These are phyloP conservation scores for Metschnikowia shivogae DNA, from an alignment of 805 yeast genomes.

Conservation along the genomic window DNA sequence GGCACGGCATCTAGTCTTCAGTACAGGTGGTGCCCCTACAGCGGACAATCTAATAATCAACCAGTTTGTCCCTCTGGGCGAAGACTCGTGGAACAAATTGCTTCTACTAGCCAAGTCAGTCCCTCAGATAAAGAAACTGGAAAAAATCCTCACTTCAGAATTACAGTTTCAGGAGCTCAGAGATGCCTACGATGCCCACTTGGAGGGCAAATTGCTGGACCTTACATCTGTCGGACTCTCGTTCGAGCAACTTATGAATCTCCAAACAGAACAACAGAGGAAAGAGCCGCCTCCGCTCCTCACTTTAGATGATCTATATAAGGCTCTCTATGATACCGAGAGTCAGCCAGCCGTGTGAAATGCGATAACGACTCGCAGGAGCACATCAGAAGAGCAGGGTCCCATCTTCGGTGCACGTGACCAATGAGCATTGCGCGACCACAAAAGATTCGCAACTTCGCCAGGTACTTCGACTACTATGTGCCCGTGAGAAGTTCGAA, in stretches of 20 bases:
- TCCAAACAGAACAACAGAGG: neutral
- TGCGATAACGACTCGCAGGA: too few species aligned
- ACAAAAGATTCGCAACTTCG: slow-evolving; percentile 2
- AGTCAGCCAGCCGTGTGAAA: too few species aligned
- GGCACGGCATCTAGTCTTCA: slow-evolving; percentile 6
- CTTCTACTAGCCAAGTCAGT: slow-evolving; percentile 28
- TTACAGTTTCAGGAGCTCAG: slow-evolving; percentile 17
- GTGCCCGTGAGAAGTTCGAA: neutral
- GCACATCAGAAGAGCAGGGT: too few species aligned
- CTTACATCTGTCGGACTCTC: neutral
- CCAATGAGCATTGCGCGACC: neutral
- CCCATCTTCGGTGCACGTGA: slow-evolving; percentile 1
- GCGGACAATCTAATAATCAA: slow-evolving; percentile 10
- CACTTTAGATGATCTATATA: neutral
- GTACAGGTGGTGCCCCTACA: slow-evolving; percentile 5
- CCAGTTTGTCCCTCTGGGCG: slow-evolving; percentile 42
- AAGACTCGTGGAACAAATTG: slow-evolving; percentile 54
- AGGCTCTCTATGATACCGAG: neutral
- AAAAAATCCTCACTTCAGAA: slow-evolving; percentile 10
- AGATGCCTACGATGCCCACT: slow-evolving; percentile 13
- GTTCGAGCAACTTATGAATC: neutral
- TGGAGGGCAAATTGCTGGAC: neutral
- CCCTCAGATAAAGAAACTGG: slow-evolving; percentile 9
- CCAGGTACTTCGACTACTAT: neutral
- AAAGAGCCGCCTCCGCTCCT: neutral